Evolutionary conservation across 2,329 filamentous ascomycete genomes (phyloP), one percentile per base, ranked within the genome.

Genomic region (Simplicillium aogashimaense): DNA sequence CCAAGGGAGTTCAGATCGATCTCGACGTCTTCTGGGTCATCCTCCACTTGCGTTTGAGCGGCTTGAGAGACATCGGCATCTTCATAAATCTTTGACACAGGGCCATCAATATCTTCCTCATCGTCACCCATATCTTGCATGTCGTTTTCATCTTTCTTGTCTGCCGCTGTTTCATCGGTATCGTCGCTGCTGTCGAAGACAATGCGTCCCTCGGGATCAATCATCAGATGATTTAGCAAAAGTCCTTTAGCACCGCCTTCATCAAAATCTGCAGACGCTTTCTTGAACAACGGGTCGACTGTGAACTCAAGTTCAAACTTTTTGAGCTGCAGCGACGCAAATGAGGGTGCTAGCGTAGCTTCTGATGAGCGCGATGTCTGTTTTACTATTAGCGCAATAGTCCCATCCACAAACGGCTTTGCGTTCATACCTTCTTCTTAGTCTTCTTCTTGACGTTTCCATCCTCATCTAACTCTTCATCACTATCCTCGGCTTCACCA

Each of bases 151-250:
- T 54, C 56, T 46, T 57, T 60, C 14, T 51, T 52, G 6, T 51
- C 47, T 12, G 42, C 58, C 50, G 41, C 57, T 14, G 65, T 66
- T 47, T 81, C 76, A 13, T 67, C 74, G 15, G 74, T 63, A 58
- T 97, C 92, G 58, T 98, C 90, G 55, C 89, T 97, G 66, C 90
- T 97, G 64, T 98, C 92, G 56, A 98, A 98, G 5, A 98, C 89
- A 46, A 98, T 98, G 29, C 90, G 78, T 33, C 92, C 92, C 47
- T 87, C 79, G 2, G 78, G 77, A 60, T 98, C 92, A 48, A 98
- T 95, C 55, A 90, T 86, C n/a, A 98, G 71, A 61, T 98, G 90
- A 55, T 98, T 98, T 28, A 98, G 73, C 15, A 98, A 71, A 33
- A 98, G 70, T 15, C 92, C 92, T 62, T 97, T 98, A 42, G 92